Conservation (phyloP, 2,329 filamentous ascomycete genomes). For the Zymoseptoria tritici region DNA sequence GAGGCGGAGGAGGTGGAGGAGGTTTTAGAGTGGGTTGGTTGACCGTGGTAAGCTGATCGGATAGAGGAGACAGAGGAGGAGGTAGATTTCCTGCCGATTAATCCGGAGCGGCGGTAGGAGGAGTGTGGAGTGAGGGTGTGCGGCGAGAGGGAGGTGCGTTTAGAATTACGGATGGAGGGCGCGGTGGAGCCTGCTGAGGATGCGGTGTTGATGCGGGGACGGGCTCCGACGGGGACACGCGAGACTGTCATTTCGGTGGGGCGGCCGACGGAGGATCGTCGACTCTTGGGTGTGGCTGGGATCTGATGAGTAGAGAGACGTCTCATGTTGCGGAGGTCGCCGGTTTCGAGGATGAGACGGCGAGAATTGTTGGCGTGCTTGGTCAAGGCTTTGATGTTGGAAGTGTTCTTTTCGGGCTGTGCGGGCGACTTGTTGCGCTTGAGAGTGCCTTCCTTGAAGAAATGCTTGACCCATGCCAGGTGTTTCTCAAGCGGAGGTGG, state of each 20-base stretch:
- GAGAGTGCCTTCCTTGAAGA: constrained; percentile 58
- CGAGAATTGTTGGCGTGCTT: neutral
- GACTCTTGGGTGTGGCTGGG: neutral
- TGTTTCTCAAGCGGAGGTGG: constrained; percentile 60
- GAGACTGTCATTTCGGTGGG: constrained; percentile 33
- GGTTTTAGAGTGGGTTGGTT: constrained; percentile 82
- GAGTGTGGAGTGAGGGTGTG: constrained; percentile 82
- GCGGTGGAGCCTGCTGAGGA: constrained; percentile 28
- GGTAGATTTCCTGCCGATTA: constrained; percentile 89
- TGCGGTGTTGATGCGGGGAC: constrained; percentile 39
- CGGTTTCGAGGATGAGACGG: constrained; percentile 4
- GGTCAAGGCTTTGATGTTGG: neutral
- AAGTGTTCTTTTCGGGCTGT: constrained; percentile 12
- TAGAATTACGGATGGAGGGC: constrained; percentile 22
- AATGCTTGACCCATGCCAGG: constrained; percentile 61
- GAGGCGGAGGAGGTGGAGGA: constrained; percentile 82
- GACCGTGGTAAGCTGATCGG: constrained; percentile 76
- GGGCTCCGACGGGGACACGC: constrained; percentile 30
- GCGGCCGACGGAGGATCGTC: constrained; percentile 21
- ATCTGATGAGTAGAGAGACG: constrained; percentile 20
- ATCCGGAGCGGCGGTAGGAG: constrained; percentile 75
- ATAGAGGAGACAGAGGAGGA: constrained; percentile 92
- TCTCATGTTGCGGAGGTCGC: constrained; percentile 27
- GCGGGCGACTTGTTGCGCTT: constrained; percentile 55
- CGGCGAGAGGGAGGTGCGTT: constrained; percentile 54